Evolutionary conservation across 2,329 filamentous ascomycete species (phyloP).

Genomic region (Fusarium sp.): DNA sequence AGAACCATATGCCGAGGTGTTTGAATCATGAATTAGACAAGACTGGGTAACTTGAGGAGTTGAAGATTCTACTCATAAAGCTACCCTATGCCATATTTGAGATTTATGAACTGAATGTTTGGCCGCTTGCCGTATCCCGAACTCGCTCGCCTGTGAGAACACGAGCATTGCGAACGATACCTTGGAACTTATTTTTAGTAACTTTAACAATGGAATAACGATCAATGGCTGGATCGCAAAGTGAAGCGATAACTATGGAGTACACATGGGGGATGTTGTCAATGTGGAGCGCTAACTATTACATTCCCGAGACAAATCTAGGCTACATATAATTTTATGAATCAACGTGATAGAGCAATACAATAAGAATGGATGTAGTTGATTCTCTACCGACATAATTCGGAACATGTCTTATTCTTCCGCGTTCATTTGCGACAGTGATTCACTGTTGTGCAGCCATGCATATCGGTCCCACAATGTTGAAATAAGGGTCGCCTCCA

Average conservation of each 20-base stretch:
- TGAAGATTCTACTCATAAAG: not conserved
- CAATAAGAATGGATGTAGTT: not conserved
- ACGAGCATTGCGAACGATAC: constrained; percentile 5
- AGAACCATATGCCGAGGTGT: constrained; percentile 53
- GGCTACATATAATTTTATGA: not conserved
- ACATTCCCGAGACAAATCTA: not conserved
- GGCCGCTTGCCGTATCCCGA: not conserved
- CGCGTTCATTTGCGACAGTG: not conserved
- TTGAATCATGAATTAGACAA: constrained; percentile 54
- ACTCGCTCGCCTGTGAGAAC: constrained; percentile 13
- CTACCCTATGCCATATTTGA: constrained; percentile 17
- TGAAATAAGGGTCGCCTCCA: not conserved
- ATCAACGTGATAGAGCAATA: not conserved
- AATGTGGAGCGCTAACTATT: not conserved
- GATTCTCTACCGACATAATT: constrained; percentile 7
- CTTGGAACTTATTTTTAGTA: constrained; percentile 11
- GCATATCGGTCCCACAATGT: constrained; percentile 4
- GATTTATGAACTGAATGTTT: not conserved
- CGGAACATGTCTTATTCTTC: not conserved
- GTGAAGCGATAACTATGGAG: not conserved
- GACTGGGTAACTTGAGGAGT: too few relatives aligned
- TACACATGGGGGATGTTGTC: not conserved
- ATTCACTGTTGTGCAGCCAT: not conserved
- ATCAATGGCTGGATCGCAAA: not conserved
- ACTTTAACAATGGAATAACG: not conserved